phyloP scores from a whole-genome alignment of 345 rosid genomes.

The Boechera retrofracta region DNA sequence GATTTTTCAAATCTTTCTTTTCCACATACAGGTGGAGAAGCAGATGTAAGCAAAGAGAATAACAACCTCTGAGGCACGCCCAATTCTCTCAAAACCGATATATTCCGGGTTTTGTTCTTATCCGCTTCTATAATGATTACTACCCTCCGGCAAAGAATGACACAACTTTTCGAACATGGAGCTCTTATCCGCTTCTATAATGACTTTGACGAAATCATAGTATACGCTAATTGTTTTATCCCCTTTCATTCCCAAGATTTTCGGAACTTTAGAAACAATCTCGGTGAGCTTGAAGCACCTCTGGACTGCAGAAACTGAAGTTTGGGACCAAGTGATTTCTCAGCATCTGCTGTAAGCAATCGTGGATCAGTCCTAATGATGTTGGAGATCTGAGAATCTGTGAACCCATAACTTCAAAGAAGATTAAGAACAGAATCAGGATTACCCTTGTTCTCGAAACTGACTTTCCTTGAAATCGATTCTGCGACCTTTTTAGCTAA shows the following conservation, averaged over 20 bases:
- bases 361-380: background rate
- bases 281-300: background rate
- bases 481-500: background rate
- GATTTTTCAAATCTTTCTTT: slow-evolving; percentile 14
- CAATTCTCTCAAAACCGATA: slow-evolving; percentile 2
- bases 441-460: background rate
- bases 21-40: background rate
- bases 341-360: background rate
- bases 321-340: background rate
- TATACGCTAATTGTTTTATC: background rate
- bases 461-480: background rate
- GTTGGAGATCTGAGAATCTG: background rate
- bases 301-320: background rate
- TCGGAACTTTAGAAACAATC: background rate
- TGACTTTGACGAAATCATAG: background rate
- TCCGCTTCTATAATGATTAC: background rate
- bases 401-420: background rate
- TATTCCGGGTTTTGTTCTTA: background rate
- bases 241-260: background rate
- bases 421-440: background rate
- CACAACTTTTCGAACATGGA: background rate
- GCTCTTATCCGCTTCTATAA: background rate
- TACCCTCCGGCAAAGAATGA: background rate
- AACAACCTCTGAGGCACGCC: slow-evolving; percentile 14
- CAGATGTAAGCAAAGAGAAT: background rate